phyloP scores from a whole-genome alignment of 495 filamentous ascomycete genomes.

The Hypoxylon perforatum region DNA sequence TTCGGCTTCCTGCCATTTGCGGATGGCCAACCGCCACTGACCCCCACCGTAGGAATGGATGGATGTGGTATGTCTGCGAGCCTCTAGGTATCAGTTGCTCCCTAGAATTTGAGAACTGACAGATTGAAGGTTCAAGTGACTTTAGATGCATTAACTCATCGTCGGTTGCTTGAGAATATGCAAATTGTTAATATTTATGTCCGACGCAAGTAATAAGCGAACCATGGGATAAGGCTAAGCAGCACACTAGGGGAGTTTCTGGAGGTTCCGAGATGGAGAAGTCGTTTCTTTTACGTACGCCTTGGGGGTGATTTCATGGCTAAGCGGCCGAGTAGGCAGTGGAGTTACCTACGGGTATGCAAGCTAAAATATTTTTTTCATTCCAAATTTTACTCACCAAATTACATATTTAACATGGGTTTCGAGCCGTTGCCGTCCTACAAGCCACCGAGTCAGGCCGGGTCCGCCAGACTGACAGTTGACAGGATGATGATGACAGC shows the following conservation, averaged over 20 bases:
- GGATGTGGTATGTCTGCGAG: conserved; percentile 24
- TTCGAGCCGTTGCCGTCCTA: conserved; percentile 10
- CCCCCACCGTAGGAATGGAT: conserved; percentile 32
- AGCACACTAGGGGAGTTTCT: neutral
- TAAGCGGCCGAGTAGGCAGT: conserved; percentile 17
- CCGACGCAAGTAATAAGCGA: conserved; percentile 9
- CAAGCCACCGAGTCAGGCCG: conserved; percentile 21
- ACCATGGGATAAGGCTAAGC: neutral
- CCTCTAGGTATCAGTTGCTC: conserved; percentile 29
- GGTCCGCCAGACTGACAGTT: conserved; percentile 6
- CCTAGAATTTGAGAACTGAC: conserved; percentile 3
- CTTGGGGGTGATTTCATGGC: conserved; percentile 10
- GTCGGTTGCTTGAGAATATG: neutral
- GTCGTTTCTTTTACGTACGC: conserved; percentile 43
- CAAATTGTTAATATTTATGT: conserved; percentile 20
- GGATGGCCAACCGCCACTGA: conserved; percentile 33
- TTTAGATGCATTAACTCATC: conserved; percentile 2
- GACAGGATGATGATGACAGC: conserved; percentile 11
- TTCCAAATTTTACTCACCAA: conserved; percentile 1
- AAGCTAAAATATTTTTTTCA: conserved; percentile 8
- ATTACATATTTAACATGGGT: conserved; percentile 7
- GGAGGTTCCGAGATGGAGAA: conserved; percentile 13
- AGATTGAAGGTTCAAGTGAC: conserved; percentile 21
- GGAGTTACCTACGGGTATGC: conserved; percentile 18
- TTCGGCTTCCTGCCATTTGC: conserved; percentile 30